Evolutionary conservation across 2,329 filamentous ascomycete genomes (phyloP).

Genomic region (Diplodia intermedia): DNA sequence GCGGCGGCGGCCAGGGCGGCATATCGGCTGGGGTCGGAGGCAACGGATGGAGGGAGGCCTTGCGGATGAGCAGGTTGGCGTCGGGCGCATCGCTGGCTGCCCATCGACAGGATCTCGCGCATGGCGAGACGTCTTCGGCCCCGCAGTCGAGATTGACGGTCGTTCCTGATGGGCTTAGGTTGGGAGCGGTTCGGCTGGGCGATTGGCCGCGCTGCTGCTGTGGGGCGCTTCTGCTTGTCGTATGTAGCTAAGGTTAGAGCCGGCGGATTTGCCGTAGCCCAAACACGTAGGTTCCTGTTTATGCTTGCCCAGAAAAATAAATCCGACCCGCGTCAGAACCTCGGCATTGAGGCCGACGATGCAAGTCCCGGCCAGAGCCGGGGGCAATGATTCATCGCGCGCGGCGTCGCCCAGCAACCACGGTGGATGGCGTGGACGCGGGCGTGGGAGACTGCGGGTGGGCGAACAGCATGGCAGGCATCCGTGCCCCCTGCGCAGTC

Average conservation of each 20-base stretch:
- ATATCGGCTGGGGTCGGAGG: slow-evolving; percentile 8
- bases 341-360: slow-evolving; percentile 12
- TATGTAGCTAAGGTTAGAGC: background rate
- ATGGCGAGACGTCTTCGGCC: slow-evolving; percentile 22
- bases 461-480: slow-evolving; percentile 23
- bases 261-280: background rate
- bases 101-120: slow-evolving; percentile 1
- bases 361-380: background rate
- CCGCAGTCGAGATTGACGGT: slow-evolving; percentile 19
- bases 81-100: background rate
- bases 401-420: slow-evolving; percentile 7
- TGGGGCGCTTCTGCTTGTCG: slow-evolving; percentile 8
- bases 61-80: slow-evolving; percentile 1
- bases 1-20: background rate
- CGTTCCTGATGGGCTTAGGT: slow-evolving; percentile 26
- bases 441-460: background rate
- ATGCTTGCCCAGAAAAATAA: background rate
- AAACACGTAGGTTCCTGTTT: slow-evolving; percentile 19
- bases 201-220: slow-evolving; percentile 15
- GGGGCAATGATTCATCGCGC: slow-evolving; percentile 14
- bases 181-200: background rate
- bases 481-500: slow-evolving; percentile 11
- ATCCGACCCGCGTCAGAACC: slow-evolving; percentile 3
- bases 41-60: slow-evolving; percentile 11
- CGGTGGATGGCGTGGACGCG: slow-evolving; percentile 3